phyloP scores from a whole-genome alignment of 2,329 filamentous ascomycete species.

The Monosporascus sp. region DNA sequence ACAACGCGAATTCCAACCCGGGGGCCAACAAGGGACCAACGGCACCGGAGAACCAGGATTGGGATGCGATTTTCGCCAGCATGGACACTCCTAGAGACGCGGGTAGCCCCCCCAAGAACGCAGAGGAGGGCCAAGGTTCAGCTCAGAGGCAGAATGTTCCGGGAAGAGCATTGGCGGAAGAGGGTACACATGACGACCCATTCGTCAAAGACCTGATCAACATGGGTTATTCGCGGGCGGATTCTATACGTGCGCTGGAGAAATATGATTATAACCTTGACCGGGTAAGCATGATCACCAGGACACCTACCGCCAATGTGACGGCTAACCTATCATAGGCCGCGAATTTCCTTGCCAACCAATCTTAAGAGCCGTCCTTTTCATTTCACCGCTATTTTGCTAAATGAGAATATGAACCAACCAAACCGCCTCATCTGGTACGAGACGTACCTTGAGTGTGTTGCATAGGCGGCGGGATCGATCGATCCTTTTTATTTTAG shows the following conservation, averaged over 20 bases:
- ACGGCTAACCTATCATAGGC: slow-evolving; percentile 33
- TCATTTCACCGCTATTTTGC: neutral
- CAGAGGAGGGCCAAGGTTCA: slow-evolving; percentile 18
- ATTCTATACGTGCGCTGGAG: slow-evolving; percentile 76
- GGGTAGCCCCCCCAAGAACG: slow-evolving; percentile 20
- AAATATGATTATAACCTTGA: slow-evolving; percentile 96
- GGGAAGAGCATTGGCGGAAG: slow-evolving; percentile 66
- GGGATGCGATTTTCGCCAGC: slow-evolving; percentile 90
- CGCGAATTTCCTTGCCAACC: slow-evolving; percentile 51
- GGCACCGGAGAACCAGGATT: slow-evolving; percentile 63
- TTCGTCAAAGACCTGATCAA: slow-evolving; percentile 83
- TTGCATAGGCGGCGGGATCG: slow-evolving; percentile 19
- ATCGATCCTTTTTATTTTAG: neutral
- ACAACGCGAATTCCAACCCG: slow-evolving; percentile 24
- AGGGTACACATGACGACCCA: slow-evolving; percentile 81
- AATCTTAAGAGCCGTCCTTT: slow-evolving; percentile 34
- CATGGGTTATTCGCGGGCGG: slow-evolving; percentile 78
- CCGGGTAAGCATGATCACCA: slow-evolving; percentile 57
- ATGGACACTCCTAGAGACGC: slow-evolving; percentile 53
- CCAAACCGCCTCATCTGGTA: slow-evolving; percentile 7
- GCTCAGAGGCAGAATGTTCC: slow-evolving; percentile 22
- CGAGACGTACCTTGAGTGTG: slow-evolving; percentile 12
- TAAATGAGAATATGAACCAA: neutral
- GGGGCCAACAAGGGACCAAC: slow-evolving; percentile 35
- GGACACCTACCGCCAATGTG: neutral